Base-by-base conservation (phyloP, 2,329 filamentous ascomycete species). In the Verruconis gallopava region DNA sequence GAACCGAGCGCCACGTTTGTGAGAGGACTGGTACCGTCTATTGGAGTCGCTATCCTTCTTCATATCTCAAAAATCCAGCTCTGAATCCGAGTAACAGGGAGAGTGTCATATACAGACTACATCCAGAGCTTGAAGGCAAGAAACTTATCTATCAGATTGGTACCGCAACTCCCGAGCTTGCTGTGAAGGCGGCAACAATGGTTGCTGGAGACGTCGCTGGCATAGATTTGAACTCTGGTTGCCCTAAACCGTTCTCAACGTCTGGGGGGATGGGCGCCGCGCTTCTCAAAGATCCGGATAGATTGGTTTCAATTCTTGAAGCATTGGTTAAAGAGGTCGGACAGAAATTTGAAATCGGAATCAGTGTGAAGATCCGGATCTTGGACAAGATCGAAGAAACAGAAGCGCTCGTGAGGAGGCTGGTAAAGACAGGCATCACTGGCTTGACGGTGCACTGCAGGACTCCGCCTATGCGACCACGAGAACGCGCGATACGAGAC, bases 221-320 rank as follows among this genome's bases (percentile, higher is more conserved):
- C 46, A 95, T 98, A 51, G 91, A 96, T 59, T 81, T 98, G 47
- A 98, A 98, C 59, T 86, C 91, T 0, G 91, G 91, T n/a, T 98
- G 91, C 57, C 91, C 91, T 1, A 98, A 98, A 62, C 84, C 89
- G 0, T 98, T 98, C 62, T 93, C 84, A 55, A 94, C 89, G 2
- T 75, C 74, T 48, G 86, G 86, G 46, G 91, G 91, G 38, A 98
- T 98, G 91, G 91, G 91, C 38, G 91, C 91, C 0, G 89, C 88
- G 1, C 72, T 98, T 15, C 72, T 98, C 13, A 76, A 75, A 51
- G 89, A 81, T 0, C 89, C 91, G 0, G 88, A 96, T 49, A 77
- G 75, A 53, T 73, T 98, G 1, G 81, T 79, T 51, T 72, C 79
- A 0, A 98, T 98, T 49, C 70, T 98, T 5, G 78, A 81, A 47